Percentiles rank a stretch among this genome's conserved stretches.
Evolutionary conservation across 495 filamentous ascomycete species (phyloP).

Genomic region (Durotheca rogersii): DNA sequence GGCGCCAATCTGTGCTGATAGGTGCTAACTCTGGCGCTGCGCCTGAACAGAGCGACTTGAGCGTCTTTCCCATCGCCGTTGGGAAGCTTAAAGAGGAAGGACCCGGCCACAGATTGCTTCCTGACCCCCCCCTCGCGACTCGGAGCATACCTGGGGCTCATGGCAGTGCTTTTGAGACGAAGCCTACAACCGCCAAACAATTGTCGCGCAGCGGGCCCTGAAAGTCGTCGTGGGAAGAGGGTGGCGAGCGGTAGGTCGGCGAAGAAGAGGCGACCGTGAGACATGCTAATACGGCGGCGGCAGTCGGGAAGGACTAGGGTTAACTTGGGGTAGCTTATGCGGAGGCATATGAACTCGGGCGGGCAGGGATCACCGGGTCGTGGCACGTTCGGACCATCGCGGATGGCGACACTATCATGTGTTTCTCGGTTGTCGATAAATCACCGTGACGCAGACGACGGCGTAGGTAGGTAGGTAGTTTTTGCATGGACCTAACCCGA

Average conservation of each 20-base stretch:
- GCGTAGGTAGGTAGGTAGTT: no score
- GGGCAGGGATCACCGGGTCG: no score
- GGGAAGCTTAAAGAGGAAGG: conserved; percentile 54
- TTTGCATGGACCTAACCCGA: no score
- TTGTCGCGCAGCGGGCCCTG: not conserved
- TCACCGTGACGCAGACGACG: no score
- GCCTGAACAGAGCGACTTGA: conserved; percentile 57
- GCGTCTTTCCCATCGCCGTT: conserved; percentile 33
- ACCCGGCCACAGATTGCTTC: conserved; percentile 55
- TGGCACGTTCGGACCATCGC: conserved; percentile 6
- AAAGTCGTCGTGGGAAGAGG: not conserved
- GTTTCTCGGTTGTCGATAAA: no score
- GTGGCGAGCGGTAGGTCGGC: not conserved
- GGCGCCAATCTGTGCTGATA: conserved; percentile 59
- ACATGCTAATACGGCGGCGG: not conserved
- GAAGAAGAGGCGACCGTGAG: conserved; percentile 9
- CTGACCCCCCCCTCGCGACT: conserved; percentile 16
- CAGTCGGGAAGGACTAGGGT: not conserved
- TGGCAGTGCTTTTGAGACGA: conserved; percentile 1
- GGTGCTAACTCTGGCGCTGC: conserved; percentile 58
- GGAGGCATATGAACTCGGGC: no score
- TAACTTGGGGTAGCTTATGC: no score
- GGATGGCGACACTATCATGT: no score
- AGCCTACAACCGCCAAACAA: not conserved
- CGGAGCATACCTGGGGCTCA: conserved; percentile 10